Percentiles rank a stretch among this genome's conserved stretches.
These are phyloP conservation scores for Elongisporangium undulatum DNA, from an alignment of 352 stramenopile species.

Conservation along the genomic window DNA sequence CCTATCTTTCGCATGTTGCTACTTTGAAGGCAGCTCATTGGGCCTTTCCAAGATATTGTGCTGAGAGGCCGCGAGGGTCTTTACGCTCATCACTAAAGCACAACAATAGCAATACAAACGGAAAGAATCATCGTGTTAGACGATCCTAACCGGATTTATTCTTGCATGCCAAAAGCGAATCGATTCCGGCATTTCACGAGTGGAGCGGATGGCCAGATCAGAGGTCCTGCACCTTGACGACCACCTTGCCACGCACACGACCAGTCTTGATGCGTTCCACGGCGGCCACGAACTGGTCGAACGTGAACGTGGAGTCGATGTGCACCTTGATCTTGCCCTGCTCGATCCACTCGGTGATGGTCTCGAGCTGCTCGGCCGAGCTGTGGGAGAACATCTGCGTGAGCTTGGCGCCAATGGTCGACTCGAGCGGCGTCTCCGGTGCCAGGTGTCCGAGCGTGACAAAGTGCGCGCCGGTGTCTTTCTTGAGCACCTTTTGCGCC, in stretches of 20 bases:
- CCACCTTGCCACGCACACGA: constrained; percentile 35
- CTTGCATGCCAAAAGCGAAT: no score
- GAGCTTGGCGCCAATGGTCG: constrained; percentile 40
- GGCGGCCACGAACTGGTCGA: constrained; percentile 19
- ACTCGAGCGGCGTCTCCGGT: constrained; percentile 37
- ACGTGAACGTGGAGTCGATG: no score
- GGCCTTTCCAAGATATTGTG: no score
- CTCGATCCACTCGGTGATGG: constrained; percentile 34
- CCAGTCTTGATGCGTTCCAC: constrained; percentile 22
- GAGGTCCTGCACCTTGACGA: constrained; percentile 23
- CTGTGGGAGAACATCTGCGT: constrained; percentile 13
- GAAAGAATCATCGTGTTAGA: no score
- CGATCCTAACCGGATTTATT: no score
- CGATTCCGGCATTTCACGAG: no score
- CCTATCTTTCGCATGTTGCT: no score
- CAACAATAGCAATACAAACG: no score
- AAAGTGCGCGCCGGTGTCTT: constrained; percentile 24
- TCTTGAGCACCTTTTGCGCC: constrained; percentile 31
- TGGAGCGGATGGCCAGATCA: no score
- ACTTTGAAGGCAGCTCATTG: no score
- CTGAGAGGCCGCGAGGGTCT: no score
- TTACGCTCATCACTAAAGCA: no score
- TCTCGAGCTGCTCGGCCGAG: constrained; percentile 7
- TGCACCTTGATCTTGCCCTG: constrained; percentile 25
- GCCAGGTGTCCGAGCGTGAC: constrained; percentile 19